Evolutionary conservation across 2,329 filamentous ascomycete species (phyloP).

Genomic region (Penicillium sp.): DNA sequence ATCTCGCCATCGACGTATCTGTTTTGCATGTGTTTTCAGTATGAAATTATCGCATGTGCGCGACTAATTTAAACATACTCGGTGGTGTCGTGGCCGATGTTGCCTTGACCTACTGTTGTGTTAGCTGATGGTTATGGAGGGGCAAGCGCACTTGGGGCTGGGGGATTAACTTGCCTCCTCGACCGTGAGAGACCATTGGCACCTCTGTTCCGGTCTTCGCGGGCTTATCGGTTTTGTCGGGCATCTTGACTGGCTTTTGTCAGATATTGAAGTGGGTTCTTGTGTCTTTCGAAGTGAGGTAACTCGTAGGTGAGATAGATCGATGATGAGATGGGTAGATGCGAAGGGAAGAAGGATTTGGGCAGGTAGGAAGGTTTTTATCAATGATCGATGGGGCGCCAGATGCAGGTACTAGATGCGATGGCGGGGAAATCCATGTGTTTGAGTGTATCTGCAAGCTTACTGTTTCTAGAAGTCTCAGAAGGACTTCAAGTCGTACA

Average conservation of each 20-base stretch:
- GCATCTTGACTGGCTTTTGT: not conserved
- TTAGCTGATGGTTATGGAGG: not conserved
- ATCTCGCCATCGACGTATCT: conserved; percentile 55
- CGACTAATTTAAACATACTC: conserved; percentile 29
- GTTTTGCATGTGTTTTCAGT: conserved; percentile 1
- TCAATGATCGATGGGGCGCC: not conserved
- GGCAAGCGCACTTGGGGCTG: too few species aligned
- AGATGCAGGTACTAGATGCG: not conserved
- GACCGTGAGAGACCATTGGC: conserved; percentile 54
- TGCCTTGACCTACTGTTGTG: conserved; percentile 51
- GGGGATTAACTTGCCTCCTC: conserved; percentile 48
- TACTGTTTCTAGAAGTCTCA: not conserved
- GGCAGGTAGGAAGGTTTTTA: not conserved
- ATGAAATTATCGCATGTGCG: not conserved
- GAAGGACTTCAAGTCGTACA: not conserved
- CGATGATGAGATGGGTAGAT: not conserved
- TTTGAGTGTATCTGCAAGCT: not conserved
- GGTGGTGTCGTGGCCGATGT: conserved; percentile 53
- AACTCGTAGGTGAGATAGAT: not conserved
- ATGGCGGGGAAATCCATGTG: not conserved
- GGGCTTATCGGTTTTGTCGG: not conserved
- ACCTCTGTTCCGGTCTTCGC: conserved; percentile 31
- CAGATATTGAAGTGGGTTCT: not conserved
- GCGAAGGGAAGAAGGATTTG: not conserved
- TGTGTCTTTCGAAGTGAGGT: not conserved